Evolutionary conservation across 768 basidiomycete genomes (phyloP).

Genomic region (Coprinopsis sp.): DNA sequence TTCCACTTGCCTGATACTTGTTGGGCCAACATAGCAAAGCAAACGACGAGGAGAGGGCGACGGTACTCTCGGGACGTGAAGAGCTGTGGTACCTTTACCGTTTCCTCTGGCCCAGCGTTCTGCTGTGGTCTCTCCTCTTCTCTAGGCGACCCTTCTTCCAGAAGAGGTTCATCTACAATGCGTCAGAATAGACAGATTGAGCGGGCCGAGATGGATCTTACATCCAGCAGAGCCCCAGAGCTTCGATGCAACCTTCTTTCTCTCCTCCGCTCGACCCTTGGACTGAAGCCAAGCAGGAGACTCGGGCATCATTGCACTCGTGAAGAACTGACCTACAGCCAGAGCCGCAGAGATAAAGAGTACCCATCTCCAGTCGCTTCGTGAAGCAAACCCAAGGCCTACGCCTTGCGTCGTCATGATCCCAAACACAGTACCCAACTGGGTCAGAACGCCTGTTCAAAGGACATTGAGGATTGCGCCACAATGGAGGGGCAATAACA

Average conservation of each 20-base stretch:
- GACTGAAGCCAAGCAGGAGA: slow-evolving; percentile 65
- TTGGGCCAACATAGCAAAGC: slow-evolving; percentile 70
- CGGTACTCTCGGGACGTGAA: slow-evolving; percentile 50
- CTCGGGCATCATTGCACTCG: slow-evolving; percentile 55
- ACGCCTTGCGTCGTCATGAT: slow-evolving; percentile 83
- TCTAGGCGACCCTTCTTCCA: slow-evolving; percentile 26
- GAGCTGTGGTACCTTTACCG: slow-evolving; percentile 50
- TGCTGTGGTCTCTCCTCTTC: slow-evolving; percentile 14
- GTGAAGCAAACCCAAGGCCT: slow-evolving; percentile 67
- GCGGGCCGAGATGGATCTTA: background rate
- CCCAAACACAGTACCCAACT: slow-evolving; percentile 78
- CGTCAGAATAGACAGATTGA: slow-evolving; percentile 1
- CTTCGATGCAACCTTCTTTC: slow-evolving; percentile 38
- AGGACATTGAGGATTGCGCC: background rate
- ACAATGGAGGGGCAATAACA: background rate
- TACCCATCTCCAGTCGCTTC: slow-evolving; percentile 67
- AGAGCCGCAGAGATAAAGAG: slow-evolving; percentile 55
- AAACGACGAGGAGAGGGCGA: slow-evolving; percentile 59
- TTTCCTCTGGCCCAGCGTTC: slow-evolving; percentile 19
- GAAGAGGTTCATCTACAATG: slow-evolving; percentile 34
- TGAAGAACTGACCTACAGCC: slow-evolving; percentile 52
- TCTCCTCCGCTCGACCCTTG: slow-evolving; percentile 45
- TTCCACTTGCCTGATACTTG: slow-evolving; percentile 64
- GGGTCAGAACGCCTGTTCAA: slow-evolving; percentile 66
- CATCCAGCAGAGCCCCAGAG: slow-evolving; percentile 45